Conservation (phyloP, 2,329 filamentous ascomycete genomes). For the Biscogniauxia marginata region DNA sequence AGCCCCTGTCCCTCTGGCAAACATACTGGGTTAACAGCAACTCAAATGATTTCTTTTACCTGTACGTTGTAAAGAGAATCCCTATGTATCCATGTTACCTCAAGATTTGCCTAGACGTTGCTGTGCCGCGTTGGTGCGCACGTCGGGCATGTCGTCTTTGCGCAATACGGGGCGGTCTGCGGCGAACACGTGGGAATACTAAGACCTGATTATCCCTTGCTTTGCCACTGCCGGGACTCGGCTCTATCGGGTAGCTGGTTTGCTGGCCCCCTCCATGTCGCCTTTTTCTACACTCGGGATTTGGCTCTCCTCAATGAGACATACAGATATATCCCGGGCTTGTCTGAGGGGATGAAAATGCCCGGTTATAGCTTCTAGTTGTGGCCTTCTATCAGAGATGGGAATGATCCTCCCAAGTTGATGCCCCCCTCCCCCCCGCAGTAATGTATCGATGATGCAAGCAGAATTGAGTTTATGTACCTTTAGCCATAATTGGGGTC, state of each 20-base stretch:
- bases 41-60: too few species aligned
- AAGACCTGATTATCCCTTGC: background rate
- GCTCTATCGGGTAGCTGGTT: background rate
- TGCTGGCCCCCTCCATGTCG: background rate
- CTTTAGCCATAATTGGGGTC: too few species aligned
- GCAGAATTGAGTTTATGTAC: too few species aligned
- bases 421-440: too few species aligned
- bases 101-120: background rate
- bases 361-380: too few species aligned
- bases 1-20: too few species aligned
- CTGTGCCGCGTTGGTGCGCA: background rate
- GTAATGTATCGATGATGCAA: too few species aligned
- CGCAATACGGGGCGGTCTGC: background rate
- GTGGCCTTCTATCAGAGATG: too few species aligned
- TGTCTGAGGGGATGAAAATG: background rate
- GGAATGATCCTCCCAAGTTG: too few species aligned
- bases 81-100: background rate
- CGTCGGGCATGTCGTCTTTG: background rate
- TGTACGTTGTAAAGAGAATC: too few species aligned
- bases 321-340: background rate
- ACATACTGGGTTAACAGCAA: too few species aligned
- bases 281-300: background rate
- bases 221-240: background rate
- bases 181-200: background rate
- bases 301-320: background rate